Conservation (phyloP, 345 rosid genomes). For the Cardamine chenopodiifolia region DNA sequence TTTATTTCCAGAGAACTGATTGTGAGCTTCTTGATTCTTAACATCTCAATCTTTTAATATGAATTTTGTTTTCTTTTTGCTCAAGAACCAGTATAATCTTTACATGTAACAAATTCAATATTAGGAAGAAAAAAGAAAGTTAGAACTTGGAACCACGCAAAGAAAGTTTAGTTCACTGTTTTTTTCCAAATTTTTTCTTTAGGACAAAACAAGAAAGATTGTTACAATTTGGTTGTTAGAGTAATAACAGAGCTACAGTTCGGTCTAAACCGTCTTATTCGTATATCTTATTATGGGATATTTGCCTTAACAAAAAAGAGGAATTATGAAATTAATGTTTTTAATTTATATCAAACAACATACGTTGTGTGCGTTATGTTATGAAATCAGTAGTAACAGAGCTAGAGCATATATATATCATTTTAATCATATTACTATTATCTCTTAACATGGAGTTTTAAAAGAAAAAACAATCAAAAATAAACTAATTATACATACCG, state of each 20-base stretch:
- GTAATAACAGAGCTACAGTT: conserved; percentile 7
- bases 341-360: not conserved
- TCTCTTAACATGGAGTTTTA: not conserved
- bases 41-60: not conserved
- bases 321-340: not conserved
- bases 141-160: not conserved
- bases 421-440: not conserved
- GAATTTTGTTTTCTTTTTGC: not conserved
- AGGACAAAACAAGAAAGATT: not conserved
- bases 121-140: not conserved
- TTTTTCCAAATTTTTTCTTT: not conserved
- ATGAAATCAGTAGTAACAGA: not conserved
- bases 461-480: not conserved
- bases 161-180: not conserved
- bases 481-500: conserved; percentile 39
- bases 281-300: no score
- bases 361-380: not conserved
- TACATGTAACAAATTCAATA: not conserved
- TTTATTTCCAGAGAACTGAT: conserved; percentile 38
- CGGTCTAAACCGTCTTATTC: no score
- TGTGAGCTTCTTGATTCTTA: conserved; percentile 35
- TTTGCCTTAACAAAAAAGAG: no score
- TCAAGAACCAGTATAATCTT: not conserved
- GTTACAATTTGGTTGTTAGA: not conserved
- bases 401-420: conserved; percentile 12